Evolutionary conservation across 768 basidiomycete species (phyloP).

Genomic region (Suillus americanus): DNA sequence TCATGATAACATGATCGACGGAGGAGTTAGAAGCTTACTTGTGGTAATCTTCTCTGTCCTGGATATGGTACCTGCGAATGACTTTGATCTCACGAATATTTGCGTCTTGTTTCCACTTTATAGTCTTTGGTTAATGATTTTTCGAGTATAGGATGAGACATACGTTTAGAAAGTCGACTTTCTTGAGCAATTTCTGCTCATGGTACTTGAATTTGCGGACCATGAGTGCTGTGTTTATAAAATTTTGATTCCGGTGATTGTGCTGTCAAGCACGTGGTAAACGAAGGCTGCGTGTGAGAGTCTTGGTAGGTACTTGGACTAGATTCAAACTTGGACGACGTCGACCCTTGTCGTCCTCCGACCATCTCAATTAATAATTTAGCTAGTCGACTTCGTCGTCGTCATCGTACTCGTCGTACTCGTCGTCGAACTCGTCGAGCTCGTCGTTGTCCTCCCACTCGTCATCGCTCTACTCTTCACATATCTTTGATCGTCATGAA

Average conservation of each 20-base stretch:
- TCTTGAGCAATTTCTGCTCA: constrained; percentile 91
- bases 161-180: constrained; percentile 96
- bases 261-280: constrained; percentile 27
- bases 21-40: constrained; percentile 46
- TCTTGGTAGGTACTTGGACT: neutral
- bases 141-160: constrained; percentile 22
- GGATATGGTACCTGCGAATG: constrained; percentile 94
- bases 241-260: constrained; percentile 4
- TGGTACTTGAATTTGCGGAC: constrained; percentile 96
- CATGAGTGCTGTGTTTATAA: constrained; percentile 38
- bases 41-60: constrained; percentile 92
- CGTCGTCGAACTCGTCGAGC: neutral
- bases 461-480: constrained; percentile 8
- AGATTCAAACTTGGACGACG: constrained; percentile 13
- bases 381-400: neutral
- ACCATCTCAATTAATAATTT: neutral
- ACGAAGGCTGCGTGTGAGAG: constrained; percentile 24
- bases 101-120: constrained; percentile 95
- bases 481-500: constrained; percentile 41
- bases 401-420: neutral
- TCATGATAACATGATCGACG: constrained; percentile 1
- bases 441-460: neutral
- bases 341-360: constrained; percentile 6
- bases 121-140: neutral
- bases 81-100: constrained; percentile 89